Base-by-base conservation (phyloP, 169 alveolate species). In the Eimeria falciformis region DNA sequence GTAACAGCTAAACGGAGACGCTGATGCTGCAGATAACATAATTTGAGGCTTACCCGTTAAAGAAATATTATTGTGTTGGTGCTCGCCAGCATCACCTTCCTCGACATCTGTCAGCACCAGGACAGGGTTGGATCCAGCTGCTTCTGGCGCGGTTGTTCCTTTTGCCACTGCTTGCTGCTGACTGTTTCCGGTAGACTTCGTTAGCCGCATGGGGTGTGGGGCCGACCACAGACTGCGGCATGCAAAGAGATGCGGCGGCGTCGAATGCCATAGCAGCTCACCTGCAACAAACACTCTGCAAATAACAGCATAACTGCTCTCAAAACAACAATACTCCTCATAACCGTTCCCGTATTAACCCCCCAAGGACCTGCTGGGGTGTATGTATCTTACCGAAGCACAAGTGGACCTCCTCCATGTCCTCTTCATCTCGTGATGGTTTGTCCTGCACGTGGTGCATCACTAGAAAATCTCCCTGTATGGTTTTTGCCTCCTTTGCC, bases 201-300 rank as follows among this genome's bases (percentile, higher is more conserved):
- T 46, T 43, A 75, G 68, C 27, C 85, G 85, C 85, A 75, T 75
- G 85, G 66, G 85, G 43, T 46, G 85, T 27, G 37, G 68, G n/a
- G 85, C 40, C 5, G 85, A 18, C 85, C 85, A 75, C 5, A 75
- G 66, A 21, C 85, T 75, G n/a, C 85, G 62, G n/a, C 85, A 75
- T 1, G 85, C 85, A 46, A 75, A 29, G 45, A 75, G 85, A 7
- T n/a, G 85, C 33, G 85, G 85, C 33, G 85, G 62, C 66, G 11
- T 21, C 1, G 85, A 66, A 25, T 75, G 85, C 85, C 85, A 75
- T 23, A 75, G 66, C 85, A 75, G 33, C 68, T 75, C 85, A 7
- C 85, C 85, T 75, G 85, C 65, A 75, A 46, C 3, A 11, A 25
- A 40, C 66, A 23, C 18, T 18, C 46, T 17, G 6, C 27, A 58